Evolutionary conservation across 2,329 filamentous ascomycete species (phyloP).

Genomic region (Biscogniauxia marginata): DNA sequence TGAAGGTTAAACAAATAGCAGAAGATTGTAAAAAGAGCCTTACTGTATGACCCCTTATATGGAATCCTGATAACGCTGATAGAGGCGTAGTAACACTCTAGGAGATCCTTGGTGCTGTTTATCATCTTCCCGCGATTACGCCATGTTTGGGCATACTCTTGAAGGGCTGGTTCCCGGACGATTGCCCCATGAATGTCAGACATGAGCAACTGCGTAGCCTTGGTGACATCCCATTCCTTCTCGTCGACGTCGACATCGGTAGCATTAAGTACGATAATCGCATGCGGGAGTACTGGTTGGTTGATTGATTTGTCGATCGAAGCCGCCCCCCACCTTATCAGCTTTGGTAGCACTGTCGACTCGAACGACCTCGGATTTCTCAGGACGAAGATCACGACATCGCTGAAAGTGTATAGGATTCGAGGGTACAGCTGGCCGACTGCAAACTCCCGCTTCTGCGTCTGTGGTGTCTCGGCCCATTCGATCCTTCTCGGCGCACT

Average conservation of each 20-base stretch:
- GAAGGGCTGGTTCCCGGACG: conserved; percentile 32
- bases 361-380: conserved; percentile 43
- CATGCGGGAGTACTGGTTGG: conserved; percentile 54
- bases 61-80: conserved; percentile 49
- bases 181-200: conserved; percentile 35
- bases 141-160: conserved; percentile 44
- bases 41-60: conserved; percentile 35
- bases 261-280: conserved; percentile 52
- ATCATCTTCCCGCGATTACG: conserved; percentile 39
- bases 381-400: conserved; percentile 44
- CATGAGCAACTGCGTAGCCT: conserved; percentile 40
- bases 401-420: conserved; percentile 46
- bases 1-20: not conserved
- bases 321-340: conserved; percentile 50
- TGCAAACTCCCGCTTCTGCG: conserved; percentile 36
- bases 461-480: conserved; percentile 36
- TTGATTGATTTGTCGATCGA: conserved; percentile 53
- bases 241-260: conserved; percentile 38
- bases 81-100: conserved; percentile 50
- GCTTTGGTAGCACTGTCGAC: conserved; percentile 37
- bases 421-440: conserved; percentile 43
- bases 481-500: conserved; percentile 25
- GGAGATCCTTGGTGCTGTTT: conserved; percentile 43
- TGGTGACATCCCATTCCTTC: conserved; percentile 42
- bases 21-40: conserved; percentile 3